Evolutionary conservation across 768 basidiomycete species (phyloP).

Genomic region (Termitomyces sp.): DNA sequence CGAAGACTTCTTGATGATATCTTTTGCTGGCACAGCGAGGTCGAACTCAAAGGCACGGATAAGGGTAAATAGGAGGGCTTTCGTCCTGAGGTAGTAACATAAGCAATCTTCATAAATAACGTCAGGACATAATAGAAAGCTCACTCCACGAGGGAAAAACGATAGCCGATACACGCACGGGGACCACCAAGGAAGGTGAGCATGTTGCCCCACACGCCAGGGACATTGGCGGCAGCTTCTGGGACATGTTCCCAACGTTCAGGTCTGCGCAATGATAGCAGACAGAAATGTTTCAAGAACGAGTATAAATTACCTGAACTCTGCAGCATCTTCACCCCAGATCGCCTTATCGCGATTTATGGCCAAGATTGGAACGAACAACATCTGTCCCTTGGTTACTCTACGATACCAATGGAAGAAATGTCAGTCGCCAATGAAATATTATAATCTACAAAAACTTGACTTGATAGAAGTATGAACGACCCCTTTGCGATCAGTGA

Average conservation of each 20-base stretch:
- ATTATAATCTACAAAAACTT: constrained; percentile 1
- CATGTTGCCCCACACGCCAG: constrained; percentile 57
- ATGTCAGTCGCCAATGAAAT: background rate
- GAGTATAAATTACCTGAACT: constrained; percentile 44
- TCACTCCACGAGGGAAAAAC: constrained; percentile 54
- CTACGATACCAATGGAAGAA: constrained; percentile 5
- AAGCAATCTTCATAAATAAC: background rate
- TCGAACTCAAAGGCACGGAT: constrained; percentile 49
- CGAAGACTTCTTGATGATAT: constrained; percentile 32
- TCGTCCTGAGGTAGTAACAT: constrained; percentile 18
- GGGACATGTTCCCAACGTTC: constrained; percentile 57
- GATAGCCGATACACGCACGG: constrained; percentile 63
- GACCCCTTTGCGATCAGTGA: constrained; percentile 38
- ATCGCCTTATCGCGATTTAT: constrained; percentile 47
- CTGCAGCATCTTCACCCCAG: constrained; percentile 61
- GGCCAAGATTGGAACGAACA: constrained; percentile 47
- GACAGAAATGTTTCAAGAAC: background rate
- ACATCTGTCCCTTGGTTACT: constrained; percentile 37
- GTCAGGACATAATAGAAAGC: constrained; percentile 6
- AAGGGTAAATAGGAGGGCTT: constrained; percentile 40
- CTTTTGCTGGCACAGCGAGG: constrained; percentile 41
- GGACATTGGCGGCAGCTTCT: constrained; percentile 36
- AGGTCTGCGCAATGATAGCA: constrained; percentile 35
- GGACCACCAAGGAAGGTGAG: constrained; percentile 64
- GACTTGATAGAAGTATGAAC: constrained; percentile 34